These are phyloP conservation scores for Andrographis paniculata DNA, from an alignment of 305 asterid species.

Conservation along the genomic window DNA sequence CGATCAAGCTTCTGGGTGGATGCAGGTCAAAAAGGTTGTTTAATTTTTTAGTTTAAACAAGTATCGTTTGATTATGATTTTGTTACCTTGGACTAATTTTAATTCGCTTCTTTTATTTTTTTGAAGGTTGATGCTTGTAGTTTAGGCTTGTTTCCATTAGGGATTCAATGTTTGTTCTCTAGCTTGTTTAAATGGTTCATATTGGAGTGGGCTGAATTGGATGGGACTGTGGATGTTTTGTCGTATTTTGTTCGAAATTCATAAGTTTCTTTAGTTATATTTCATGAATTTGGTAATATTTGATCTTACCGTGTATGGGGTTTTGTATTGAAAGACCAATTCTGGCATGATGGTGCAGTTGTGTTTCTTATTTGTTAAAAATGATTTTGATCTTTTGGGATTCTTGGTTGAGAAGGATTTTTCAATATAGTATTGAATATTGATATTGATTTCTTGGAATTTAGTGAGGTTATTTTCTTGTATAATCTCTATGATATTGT, in stretches of 20 bases:
- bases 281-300: neutral
- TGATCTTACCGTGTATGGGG: no score
- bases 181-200: constrained; percentile 15
- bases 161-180: neutral
- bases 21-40: constrained; percentile 94
- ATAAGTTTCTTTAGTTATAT: no score
- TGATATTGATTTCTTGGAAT: constrained; percentile 2
- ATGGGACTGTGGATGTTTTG: constrained; percentile 14
- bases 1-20: constrained; percentile 96
- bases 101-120: neutral
- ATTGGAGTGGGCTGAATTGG: constrained; percentile 13
- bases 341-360: constrained; percentile 13
- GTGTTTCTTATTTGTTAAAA: constrained; percentile 8
- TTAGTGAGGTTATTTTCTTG: constrained; percentile 6
- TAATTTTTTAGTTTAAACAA: neutral
- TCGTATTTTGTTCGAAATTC: no score
- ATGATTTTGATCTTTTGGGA: no score
- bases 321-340: no score
- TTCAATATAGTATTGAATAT: constrained; percentile 1
- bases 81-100: neutral
- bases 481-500: constrained; percentile 9
- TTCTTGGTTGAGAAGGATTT: no score
- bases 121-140: constrained; percentile 7
- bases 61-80: neutral
- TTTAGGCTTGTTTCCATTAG: constrained; percentile 1